A percentile compares a stretch with the other conserved stretches of the same genome.
phyloP scores from a whole-genome alignment of 1,139 yeast genomes.

The Geotrichum carabidarum region DNA sequence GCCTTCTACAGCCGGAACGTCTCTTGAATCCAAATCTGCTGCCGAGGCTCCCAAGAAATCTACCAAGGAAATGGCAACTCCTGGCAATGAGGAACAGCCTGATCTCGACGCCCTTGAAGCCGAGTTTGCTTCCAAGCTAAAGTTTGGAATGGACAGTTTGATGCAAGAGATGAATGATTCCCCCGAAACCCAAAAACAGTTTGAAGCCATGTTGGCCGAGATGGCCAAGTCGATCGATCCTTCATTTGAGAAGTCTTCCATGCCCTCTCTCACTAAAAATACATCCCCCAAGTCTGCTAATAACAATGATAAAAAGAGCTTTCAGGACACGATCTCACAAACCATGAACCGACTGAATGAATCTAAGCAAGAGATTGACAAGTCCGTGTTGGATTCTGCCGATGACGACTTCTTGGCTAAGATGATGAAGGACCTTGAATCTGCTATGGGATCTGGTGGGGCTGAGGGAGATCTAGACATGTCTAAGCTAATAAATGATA shows the following conservation, averaged over 20 bases:
- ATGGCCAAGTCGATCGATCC: conserved; percentile 41
- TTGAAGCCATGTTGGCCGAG: conserved; percentile 50
- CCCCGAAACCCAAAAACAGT: conserved; percentile 56
- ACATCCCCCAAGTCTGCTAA: background rate
- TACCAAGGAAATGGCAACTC: background rate
- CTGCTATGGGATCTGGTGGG: conserved; percentile 47
- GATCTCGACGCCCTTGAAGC: conserved; percentile 45
- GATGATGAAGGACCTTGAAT: conserved; percentile 57
- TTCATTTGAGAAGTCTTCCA: conserved; percentile 14
- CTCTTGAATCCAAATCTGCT: conserved; percentile 10
- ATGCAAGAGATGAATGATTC: conserved; percentile 56
- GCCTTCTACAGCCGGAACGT: conserved; percentile 8
- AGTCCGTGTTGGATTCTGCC: conserved; percentile 52
- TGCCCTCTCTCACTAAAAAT: conserved; percentile 5
- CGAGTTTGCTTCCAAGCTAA: conserved; percentile 40
- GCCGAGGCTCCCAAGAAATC: conserved; percentile 17
- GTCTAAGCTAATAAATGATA: conserved; percentile 63
- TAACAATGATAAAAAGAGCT: conserved; percentile 37
- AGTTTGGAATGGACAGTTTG: conserved; percentile 42
- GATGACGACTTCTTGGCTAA: conserved; percentile 39
- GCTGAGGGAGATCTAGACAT: conserved; percentile 50
- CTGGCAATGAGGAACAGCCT: background rate
- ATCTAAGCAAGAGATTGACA: conserved; percentile 53
- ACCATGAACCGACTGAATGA: conserved; percentile 69
- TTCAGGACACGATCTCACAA: conserved; percentile 72